phyloP scores from a whole-genome alignment of 805 yeast genomes.

The Isabelozyma rhagii region DNA sequence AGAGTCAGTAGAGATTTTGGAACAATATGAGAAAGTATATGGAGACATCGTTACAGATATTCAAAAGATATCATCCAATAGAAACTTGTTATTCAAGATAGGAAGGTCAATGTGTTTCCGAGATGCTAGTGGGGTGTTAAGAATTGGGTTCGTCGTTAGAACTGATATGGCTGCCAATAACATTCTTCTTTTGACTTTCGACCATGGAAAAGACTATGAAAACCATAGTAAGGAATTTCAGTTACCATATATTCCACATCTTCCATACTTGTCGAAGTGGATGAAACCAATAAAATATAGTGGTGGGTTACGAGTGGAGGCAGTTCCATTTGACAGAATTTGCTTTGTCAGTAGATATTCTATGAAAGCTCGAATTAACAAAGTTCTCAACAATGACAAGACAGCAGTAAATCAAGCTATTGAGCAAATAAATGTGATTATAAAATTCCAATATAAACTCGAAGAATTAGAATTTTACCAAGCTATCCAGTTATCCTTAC shows the following conservation, averaged over 20 bases:
- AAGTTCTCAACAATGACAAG: conserved; percentile 32
- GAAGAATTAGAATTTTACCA: conserved; percentile 41
- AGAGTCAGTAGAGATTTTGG: conserved; percentile 40
- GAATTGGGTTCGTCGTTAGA: conserved; percentile 56
- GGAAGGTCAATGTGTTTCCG: conserved; percentile 63
- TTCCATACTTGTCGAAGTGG: conserved; percentile 28
- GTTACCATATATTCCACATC: conserved; percentile 37
- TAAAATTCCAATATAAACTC: conserved; percentile 40
- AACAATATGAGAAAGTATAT: conserved; percentile 44
- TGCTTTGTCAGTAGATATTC: conserved; percentile 42
- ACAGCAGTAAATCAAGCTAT: conserved; percentile 34
- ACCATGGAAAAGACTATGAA: conserved; percentile 36
- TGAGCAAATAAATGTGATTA: conserved; percentile 29
- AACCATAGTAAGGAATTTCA: conserved; percentile 15
- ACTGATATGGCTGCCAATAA: conserved; percentile 27
- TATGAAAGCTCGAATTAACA: conserved; percentile 29
- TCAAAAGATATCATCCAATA: conserved; percentile 45
- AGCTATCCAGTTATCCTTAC: conserved; percentile 30
- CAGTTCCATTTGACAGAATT: conserved; percentile 39
- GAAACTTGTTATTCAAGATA: conserved; percentile 40
- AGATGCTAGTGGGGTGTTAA: conserved; percentile 39
- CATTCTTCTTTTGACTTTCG: conserved; percentile 43
- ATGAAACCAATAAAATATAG: conserved; percentile 33
- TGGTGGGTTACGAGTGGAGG: conserved; percentile 32
- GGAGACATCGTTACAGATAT: conserved; percentile 46